These are phyloP conservation scores for Fagus sylvatica DNA, from an alignment of 306 rosid genomes.

Conservation along the genomic window DNA sequence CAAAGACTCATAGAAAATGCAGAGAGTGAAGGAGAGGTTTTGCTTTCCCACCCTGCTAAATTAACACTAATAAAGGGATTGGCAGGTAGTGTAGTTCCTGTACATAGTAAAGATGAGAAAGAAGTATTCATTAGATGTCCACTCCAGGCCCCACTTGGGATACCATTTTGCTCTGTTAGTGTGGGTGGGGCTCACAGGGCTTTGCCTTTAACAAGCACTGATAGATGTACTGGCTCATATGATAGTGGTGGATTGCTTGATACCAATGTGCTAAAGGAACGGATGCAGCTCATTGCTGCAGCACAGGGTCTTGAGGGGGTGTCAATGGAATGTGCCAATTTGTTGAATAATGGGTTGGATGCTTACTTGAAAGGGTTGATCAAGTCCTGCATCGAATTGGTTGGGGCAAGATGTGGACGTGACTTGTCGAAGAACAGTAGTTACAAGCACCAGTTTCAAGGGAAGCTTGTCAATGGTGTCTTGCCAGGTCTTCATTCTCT, in stretches of 20 bases:
- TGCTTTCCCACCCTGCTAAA: constrained; percentile 47
- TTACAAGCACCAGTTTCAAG: constrained; percentile 70
- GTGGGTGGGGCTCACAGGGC: constrained; percentile 84
- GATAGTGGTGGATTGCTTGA: constrained; percentile 75
- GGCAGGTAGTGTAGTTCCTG: not conserved
- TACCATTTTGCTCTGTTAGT: constrained; percentile 75
- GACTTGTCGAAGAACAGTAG: constrained; percentile 47
- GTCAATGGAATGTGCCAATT: constrained; percentile 75
- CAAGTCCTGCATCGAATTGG: constrained; percentile 74
- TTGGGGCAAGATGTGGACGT: constrained; percentile 56
- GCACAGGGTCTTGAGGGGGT: constrained; percentile 83
- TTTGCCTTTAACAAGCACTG: constrained; percentile 47
- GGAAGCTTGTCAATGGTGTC: constrained; percentile 70
- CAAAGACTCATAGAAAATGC: constrained; percentile 31
- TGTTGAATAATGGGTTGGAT: constrained; percentile 68
- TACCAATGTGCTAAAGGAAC: constrained; percentile 64
- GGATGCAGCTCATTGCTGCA: constrained; percentile 83
- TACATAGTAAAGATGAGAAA: constrained; percentile 47
- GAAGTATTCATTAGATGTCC: constrained; percentile 52
- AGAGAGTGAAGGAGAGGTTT: constrained; percentile 51
- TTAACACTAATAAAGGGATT: constrained; percentile 38
- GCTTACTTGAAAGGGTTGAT: constrained; percentile 79
- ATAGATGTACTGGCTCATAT: constrained; percentile 49
- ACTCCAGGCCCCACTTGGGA: constrained; percentile 81
- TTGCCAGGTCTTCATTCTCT: constrained; percentile 73